Percentiles rank a stretch among this genome's conserved stretches.
Conservation (phyloP, 2,329 filamentous ascomycete species). For the Ophiostoma populinum region DNA sequence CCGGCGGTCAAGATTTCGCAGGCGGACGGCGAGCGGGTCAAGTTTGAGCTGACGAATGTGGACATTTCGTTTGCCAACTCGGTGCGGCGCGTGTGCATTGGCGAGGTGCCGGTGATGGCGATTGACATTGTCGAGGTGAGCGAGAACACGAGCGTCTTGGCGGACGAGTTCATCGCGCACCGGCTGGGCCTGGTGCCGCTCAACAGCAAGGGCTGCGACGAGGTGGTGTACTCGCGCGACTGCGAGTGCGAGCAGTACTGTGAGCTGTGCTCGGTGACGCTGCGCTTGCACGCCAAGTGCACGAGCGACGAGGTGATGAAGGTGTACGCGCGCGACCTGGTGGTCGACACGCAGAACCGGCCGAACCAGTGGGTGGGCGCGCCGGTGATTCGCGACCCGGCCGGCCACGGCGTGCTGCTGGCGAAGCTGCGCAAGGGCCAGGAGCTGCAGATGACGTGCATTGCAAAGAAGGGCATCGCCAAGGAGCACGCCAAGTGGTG, state of each 20-base stretch:
- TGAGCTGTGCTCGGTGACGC: slow-evolving; percentile 72
- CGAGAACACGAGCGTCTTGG: slow-evolving; percentile 84
- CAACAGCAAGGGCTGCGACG: slow-evolving; percentile 65
- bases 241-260: slow-evolving; percentile 96
- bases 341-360: slow-evolving; percentile 50
- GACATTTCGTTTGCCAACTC: slow-evolving; percentile 88
- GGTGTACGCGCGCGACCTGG: slow-evolving; percentile 80
- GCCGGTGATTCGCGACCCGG: slow-evolving; percentile 70
- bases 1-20: slow-evolving; percentile 43
- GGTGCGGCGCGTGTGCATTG: slow-evolving; percentile 75
- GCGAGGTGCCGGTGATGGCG: slow-evolving; percentile 85
- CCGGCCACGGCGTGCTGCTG: slow-evolving; percentile 68
- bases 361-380: slow-evolving; percentile 60
- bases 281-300: slow-evolving; percentile 74
- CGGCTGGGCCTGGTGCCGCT: slow-evolving; percentile 82
- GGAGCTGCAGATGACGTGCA: slow-evolving; percentile 75
- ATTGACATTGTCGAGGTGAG: slow-evolving; percentile 91
- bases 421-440: slow-evolving; percentile 81
- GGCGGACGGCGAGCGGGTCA: slow-evolving; percentile 66
- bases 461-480: slow-evolving; percentile 95
- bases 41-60: slow-evolving; percentile 81
- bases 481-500: slow-evolving; percentile 99
- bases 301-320: slow-evolving; percentile 78
- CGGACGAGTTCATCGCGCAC: slow-evolving; percentile 91
- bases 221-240: slow-evolving; percentile 75